Base-by-base conservation (phyloP, 345 rosid genomes). In the Erysimum cheiranthoides region DNA sequence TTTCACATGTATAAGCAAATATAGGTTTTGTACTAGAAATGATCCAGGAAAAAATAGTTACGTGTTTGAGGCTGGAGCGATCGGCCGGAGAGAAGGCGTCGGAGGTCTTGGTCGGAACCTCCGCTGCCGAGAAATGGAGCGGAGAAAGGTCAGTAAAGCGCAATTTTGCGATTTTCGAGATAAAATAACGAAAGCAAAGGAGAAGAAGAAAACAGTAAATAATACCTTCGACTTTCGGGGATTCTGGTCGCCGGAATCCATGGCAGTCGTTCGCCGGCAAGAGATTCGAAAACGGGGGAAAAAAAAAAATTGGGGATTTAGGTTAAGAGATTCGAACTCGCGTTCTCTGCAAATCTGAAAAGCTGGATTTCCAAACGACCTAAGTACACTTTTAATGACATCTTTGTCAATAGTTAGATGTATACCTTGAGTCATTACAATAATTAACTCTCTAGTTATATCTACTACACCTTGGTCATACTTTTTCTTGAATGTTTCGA, bases 231-330 rank as follows among this genome's bases (percentile, higher is more conserved):
- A 47, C 1, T 9, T 65, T 16, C 39, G 46, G 21, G 63, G 40
- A 58, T 1, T n/a, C 10, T 71, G 4, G 11, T 76, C 67, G 58
- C 51, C 35, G 31, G 81, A 58, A 65, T 72, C 73, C 81, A 78
- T 78, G 73, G 81, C 68, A 14, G 69, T 72, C 51, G 27, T 47
- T 43, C 77, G 63, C 80, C 64, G 81, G 77, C 11, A 9, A 78
- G 34, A 11, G 10, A 61, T 12, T 52, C 35, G 60, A 4, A 50
- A 32, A 25, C 9, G 30, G 30, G 5, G 16, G 8, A 0, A 11
- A 27, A 18, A 53, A 54, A 34, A 32, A 31, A 54, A 38, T 0
- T 34, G 1, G 61, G 53, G 47, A 31, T 11, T 43, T n/a, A 0
- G 14, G 1, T 21, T 21, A 0, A 0, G 5, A 0, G 21, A 0